phyloP scores from a whole-genome alignment of 805 yeast genomes.

The Metschnikowia chrysomelidarum region DNA sequence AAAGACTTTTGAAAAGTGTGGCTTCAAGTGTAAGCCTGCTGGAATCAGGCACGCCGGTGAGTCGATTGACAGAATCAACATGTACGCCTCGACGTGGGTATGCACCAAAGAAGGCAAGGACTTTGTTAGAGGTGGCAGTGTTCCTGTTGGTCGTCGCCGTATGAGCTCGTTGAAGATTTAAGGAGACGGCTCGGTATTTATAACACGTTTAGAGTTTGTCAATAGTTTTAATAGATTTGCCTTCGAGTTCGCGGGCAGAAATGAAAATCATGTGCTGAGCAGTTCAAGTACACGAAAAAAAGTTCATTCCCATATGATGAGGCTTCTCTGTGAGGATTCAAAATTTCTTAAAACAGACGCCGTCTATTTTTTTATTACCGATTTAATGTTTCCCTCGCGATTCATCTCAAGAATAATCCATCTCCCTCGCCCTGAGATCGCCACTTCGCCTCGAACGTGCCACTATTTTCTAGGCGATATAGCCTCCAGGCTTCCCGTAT shows the following conservation, averaged over 20 bases:
- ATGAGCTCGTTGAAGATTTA: slow-evolving; percentile 45
- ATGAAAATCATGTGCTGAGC: too few species aligned
- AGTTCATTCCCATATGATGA: too few species aligned
- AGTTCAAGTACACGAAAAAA: too few species aligned
- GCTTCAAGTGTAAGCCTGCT: slow-evolving; percentile 68
- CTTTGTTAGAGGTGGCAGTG: slow-evolving; percentile 3
- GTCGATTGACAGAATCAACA: slow-evolving; percentile 76
- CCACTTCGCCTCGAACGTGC: slow-evolving; percentile 64
- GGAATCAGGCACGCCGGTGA: slow-evolving; percentile 62
- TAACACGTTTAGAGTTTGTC: neutral
- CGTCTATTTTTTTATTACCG: too few species aligned
- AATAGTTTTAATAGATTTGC: neutral
- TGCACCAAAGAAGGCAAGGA: slow-evolving; percentile 53
- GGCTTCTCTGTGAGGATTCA: too few species aligned
- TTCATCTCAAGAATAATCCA: slow-evolving; percentile 60
- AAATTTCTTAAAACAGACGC: too few species aligned
- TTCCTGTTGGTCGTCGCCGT: slow-evolving; percentile 32
- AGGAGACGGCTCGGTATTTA: neutral
- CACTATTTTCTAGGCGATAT: slow-evolving; percentile 63
- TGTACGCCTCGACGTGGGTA: slow-evolving; percentile 90
- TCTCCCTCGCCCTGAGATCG: slow-evolving; percentile 66
- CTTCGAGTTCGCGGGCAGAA: neutral
- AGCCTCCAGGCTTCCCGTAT: slow-evolving; percentile 86
- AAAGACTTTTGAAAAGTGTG: slow-evolving; percentile 59
- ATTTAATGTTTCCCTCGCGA: too few species aligned